Conservation (phyloP, 345 rosid genomes). For the Bretschneidera sinensis region DNA sequence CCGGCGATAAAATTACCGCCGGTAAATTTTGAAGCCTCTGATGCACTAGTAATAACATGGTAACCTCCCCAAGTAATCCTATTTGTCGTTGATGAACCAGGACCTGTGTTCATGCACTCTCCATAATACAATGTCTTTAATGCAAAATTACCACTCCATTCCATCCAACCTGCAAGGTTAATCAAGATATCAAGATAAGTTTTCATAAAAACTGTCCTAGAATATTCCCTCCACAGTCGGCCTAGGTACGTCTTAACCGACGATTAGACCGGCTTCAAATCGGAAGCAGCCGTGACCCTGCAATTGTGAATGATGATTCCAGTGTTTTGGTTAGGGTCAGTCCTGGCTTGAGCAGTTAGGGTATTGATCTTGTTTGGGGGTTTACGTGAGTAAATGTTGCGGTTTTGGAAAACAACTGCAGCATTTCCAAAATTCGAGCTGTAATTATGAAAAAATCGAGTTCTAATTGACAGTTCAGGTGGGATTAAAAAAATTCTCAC, state of each 20-base stretch:
- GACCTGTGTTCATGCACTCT: conserved; percentile 55
- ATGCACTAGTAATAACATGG: conserved; percentile 31
- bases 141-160: conserved; percentile 51
- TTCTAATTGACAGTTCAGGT: no score
- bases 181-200: conserved; percentile 46
- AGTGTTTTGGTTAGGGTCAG: conserved; percentile 59
- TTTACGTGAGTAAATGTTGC: conserved; percentile 46
- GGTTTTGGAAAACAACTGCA: conserved; percentile 47
- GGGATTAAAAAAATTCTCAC: no score
- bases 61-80: conserved; percentile 55
- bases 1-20: conserved; percentile 49
- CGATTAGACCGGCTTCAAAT: conserved; percentile 40
- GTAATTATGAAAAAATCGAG: no score
- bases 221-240: conserved; percentile 55
- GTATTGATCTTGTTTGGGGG: conserved; percentile 39
- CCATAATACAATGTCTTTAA: conserved; percentile 43
- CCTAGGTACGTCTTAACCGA: conserved; percentile 55
- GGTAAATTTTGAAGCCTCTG: conserved; percentile 46
- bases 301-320: conserved; percentile 56
- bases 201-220: conserved; percentile 41
- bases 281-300: conserved; percentile 45
- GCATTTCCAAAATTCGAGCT: conserved; percentile 72
- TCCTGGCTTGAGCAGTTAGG: conserved; percentile 53
- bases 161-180: conserved; percentile 49
- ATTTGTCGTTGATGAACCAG: conserved; percentile 30